Evolutionary conservation across 306 rosid species (phyloP), one percentile per base, ranked within the genome.

Genomic region (Purshia tridentata): DNA sequence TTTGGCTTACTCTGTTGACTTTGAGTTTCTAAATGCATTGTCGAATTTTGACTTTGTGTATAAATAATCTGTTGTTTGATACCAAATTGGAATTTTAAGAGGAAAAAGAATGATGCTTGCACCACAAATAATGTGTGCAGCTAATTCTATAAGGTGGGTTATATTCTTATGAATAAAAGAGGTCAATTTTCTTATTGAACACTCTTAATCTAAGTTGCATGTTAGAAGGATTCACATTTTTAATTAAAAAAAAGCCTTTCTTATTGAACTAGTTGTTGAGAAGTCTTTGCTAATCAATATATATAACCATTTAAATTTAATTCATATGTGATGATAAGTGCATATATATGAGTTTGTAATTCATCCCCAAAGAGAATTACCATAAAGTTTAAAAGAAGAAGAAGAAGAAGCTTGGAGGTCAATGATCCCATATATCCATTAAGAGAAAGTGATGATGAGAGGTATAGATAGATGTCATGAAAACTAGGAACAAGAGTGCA

Each of bases 1-100:
- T 56, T 49, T 69, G 74, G 72, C 49, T 41, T 53, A 65, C 23
- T 47, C 61, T 61, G 44, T 47, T 62, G 65, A 78, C 45, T 61
- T 35, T 45, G 14, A 63, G 18, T 16, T 67, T 14, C 35, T 49
- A 68, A 10, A 7, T 18, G 29, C 66, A n/a, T 20, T 50, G 9
- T 22, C 54, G 29, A 74, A 40, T 74, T 35, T 64, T 64, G 55
- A 51, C 52, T 15, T 62, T 39, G 29, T n/a, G 29, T 6, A 19
- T 70, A 13, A 11, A 19, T 13, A 42, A 53, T 55, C 13, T 56
- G 48, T 35, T 35, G 67, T 41, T 63, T 39, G 47, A 47, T 14
- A 39, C 16, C 14, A 14, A 37, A 35, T 7, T 39, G 15, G 23
- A 61, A 47, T 61, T n/a, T 51, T 16, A 51, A 51, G 18, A 68